Base-by-base conservation (phyloP, 2,329 filamentous ascomycete species). In the Ophiosphaerella korrae region DNA sequence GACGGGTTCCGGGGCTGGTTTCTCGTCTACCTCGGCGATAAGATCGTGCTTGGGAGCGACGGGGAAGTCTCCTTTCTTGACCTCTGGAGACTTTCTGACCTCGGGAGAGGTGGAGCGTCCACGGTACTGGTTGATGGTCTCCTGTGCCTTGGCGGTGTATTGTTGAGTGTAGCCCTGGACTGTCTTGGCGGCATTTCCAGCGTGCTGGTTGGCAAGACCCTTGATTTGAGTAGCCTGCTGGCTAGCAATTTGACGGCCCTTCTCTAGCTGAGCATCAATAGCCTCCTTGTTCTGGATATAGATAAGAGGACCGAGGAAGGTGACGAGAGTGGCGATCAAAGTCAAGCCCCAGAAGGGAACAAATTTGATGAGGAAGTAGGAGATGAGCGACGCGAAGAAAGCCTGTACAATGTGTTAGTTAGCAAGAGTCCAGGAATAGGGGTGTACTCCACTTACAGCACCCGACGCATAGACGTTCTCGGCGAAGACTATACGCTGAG, bases 291-390 rank as follows among this genome's bases (percentile, higher is more conserved):
- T 87, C 76, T 79, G 80, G 66, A 87, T 79, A 76, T 88, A 88
- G 68, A 85, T 63, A 50, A 88, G 77, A 45, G 85, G 85, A 36
- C 76, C 80, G 48, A 87, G 75, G 76, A 84, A 88, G 66, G 82
- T 73, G 57, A 81, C 70, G 48, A 78, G 77, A 52, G 82, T 82
- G 47, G 75, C 78, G 64, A 87, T 77, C 57, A 87, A 74, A 46
- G 81, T 74, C 58, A 88, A 75, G 26, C 84, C 84, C 85, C 85
- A 88, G 60, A 85, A 74, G n/a, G 85, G 85, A 57, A 86, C 75
- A 66, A 85, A 78, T 73, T 85, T 86, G 76, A 87, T 84, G 62
- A 87, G 77, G 78, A 81, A 86, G 78, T 87, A 88, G 14, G 84
- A 77, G 55, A 80, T 67, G 67, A 87, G 78, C 32, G 84, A 77